Conservation (phyloP, 2,329 filamentous ascomycete genomes). For the Leptoxyphium fumago region DNA sequence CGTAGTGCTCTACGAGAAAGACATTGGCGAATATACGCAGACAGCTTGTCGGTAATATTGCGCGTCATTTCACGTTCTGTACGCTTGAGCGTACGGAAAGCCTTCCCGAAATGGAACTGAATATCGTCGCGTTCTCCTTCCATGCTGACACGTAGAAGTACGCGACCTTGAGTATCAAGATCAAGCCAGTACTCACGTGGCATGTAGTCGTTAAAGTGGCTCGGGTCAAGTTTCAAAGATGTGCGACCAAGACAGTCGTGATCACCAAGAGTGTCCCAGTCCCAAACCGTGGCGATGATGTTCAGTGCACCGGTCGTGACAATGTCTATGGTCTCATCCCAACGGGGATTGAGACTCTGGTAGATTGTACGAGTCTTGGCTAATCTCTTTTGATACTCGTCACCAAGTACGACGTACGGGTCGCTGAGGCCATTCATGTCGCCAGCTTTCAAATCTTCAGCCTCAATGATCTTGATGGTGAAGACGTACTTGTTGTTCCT, state of each 20-base stretch:
- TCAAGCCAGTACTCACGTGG: constrained; percentile 97
- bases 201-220: constrained; percentile 90
- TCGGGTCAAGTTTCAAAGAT: constrained; percentile 95
- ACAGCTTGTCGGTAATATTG: constrained; percentile 96
- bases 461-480: constrained; percentile 96
- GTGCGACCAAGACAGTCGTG: constrained; percentile 95
- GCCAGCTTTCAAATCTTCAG: constrained; percentile 94
- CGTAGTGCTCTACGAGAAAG: constrained; percentile 71
- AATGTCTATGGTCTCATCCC: constrained; percentile 96
- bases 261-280: constrained; percentile 92
- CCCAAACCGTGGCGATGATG: constrained; percentile 94
- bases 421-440: constrained; percentile 90
- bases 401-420: constrained; percentile 89
- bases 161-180: constrained; percentile 81
- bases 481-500: constrained; percentile 84
- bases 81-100: constrained; percentile 85
- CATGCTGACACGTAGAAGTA: constrained; percentile 90
- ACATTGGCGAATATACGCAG: constrained; percentile 79
- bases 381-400: constrained; percentile 93
- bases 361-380: constrained; percentile 90
- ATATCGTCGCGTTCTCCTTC: constrained; percentile 97
- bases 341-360: constrained; percentile 79
- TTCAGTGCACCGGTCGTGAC: constrained; percentile 84
- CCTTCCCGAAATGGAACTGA: constrained; percentile 95
- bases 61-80: constrained; percentile 97